phyloP scores from a whole-genome alignment of 164 flowering plant species.

The Magnolia kwangsiensis region DNA sequence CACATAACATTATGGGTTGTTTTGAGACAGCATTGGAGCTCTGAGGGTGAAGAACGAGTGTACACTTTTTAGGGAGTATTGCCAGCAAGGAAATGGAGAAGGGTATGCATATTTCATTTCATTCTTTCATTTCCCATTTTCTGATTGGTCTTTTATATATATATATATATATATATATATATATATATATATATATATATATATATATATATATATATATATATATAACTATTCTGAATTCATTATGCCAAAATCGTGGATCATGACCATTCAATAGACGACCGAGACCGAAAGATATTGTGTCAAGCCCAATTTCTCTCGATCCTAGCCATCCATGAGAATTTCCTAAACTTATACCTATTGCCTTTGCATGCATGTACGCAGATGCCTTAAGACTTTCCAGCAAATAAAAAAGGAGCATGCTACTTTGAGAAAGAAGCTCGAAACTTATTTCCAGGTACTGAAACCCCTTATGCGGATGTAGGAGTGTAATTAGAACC shows the following conservation, averaged over 20 bases:
- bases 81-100: conserved; percentile 18
- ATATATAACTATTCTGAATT: not conserved
- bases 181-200: not conserved
- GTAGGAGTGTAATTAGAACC: not conserved
- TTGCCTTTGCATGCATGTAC: not conserved
- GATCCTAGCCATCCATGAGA: not conserved
- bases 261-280: too few species aligned
- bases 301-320: too few species aligned
- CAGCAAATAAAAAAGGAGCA: conserved; percentile 12
- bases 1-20: not conserved
- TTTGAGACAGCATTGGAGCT: conserved; percentile 26
- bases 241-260: not conserved
- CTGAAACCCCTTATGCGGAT: not conserved
- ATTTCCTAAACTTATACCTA: not conserved
- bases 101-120: conserved; percentile 12
- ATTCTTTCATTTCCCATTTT: not conserved
- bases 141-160: not conserved
- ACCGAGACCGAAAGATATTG: too few species aligned
- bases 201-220: not conserved
- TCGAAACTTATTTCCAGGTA: conserved; percentile 9
- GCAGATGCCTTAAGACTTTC: conserved; percentile 8
- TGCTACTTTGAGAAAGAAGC: conserved; percentile 14
- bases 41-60: conserved; percentile 18
- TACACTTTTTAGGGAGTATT: conserved; percentile 13
- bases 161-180: not conserved